Percentiles rank a stretch among this genome's conserved stretches.
phyloP scores from a whole-genome alignment of 306 rosid species.

The Myrica gale region DNA sequence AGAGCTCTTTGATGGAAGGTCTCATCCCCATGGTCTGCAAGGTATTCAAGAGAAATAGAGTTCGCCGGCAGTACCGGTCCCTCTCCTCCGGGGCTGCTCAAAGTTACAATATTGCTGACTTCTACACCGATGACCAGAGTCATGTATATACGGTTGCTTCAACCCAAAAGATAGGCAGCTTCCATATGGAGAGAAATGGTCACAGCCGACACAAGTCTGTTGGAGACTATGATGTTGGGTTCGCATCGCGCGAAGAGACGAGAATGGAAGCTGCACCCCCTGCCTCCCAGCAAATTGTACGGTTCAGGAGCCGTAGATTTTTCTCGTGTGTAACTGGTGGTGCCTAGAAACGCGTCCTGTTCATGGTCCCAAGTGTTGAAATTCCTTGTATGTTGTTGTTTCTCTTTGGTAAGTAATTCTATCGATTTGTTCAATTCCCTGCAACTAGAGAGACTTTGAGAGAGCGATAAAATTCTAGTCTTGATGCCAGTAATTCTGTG shows the following conservation, averaged over 20 bases:
- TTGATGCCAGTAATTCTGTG: neutral
- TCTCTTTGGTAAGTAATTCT: too few relatives aligned
- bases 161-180: neutral
- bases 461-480: neutral
- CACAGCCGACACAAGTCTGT: neutral
- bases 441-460: neutral
- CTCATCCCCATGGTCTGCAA: slow-evolving; percentile 7
- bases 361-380: neutral
- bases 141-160: neutral
- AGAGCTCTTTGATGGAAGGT: neutral
- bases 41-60: neutral
- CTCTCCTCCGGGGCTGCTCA: neutral
- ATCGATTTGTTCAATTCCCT: neutral
- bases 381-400: neutral
- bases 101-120: neutral
- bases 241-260: neutral
- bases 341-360: neutral
- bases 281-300: slow-evolving; percentile 13
- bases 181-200: neutral
- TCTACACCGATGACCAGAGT: neutral
- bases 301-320: slow-evolving; percentile 11
- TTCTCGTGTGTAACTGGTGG: neutral
- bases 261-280: neutral
- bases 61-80: neutral
- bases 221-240: neutral